Evolutionary conservation across 176 grass and related monocot species (phyloP).

Genomic region (Oryza coarctata): DNA sequence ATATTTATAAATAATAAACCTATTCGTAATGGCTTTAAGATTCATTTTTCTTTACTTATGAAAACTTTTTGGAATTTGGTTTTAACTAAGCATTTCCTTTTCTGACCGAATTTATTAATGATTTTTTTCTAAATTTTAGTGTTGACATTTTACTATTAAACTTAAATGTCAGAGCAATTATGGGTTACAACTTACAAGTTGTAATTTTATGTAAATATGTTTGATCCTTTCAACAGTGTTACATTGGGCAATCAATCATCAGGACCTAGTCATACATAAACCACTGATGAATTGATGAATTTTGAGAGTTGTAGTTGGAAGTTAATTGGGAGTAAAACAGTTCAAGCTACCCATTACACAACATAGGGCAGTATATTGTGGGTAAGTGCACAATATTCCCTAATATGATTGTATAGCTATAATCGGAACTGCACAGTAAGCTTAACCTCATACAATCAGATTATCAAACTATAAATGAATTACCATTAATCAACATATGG

Average conservation of each 20-base stretch:
- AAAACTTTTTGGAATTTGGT: too few species aligned
- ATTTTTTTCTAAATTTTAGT: too few species aligned
- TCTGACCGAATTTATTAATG: too few species aligned
- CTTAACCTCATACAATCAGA: background rate
- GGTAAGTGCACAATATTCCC: background rate
- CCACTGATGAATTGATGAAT: background rate
- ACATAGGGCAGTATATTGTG: background rate
- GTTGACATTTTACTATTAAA: background rate
- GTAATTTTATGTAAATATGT: slow-evolving; percentile 19
- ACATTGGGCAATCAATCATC: background rate
- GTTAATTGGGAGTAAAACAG: background rate
- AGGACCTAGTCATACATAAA: background rate
- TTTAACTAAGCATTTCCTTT: too few species aligned
- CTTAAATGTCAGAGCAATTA: background rate
- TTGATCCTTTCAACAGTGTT: background rate
- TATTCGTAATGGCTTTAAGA: too few species aligned
- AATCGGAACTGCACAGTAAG: background rate
- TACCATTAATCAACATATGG: background rate
- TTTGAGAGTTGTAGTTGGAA: background rate
- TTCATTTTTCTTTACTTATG: too few species aligned
- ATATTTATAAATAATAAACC: too few species aligned
- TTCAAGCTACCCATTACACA: background rate
- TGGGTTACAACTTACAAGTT: background rate
- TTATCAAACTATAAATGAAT: slow-evolving; percentile 5
- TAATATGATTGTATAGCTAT: slow-evolving; percentile 1